These are phyloP conservation scores for Trichoderma harzianum DNA, from an alignment of 2,329 filamentous ascomycete genomes.

Conservation along the genomic window DNA sequence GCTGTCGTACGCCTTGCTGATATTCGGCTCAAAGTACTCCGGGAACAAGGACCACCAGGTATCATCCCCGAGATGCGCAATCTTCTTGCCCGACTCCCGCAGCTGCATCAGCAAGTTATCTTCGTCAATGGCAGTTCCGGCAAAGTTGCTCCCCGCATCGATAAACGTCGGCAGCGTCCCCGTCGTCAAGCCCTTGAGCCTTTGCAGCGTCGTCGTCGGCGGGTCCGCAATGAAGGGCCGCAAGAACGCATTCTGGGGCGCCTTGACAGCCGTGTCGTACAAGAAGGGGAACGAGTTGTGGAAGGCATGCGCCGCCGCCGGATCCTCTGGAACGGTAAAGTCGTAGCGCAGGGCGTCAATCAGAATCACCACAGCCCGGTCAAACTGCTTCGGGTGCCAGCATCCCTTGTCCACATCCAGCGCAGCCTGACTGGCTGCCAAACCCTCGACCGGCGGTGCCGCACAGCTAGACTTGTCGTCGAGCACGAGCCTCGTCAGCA, in stretches of 20 bases:
- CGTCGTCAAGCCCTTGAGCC: slow-evolving; percentile 90
- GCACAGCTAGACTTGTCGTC: slow-evolving; percentile 71
- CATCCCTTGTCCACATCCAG: slow-evolving; percentile 64
- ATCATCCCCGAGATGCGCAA: slow-evolving; percentile 96
- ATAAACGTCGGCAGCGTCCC: slow-evolving; percentile 93
- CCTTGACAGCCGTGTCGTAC: slow-evolving; percentile 72
- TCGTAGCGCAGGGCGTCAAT: slow-evolving; percentile 96
- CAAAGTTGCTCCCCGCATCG: slow-evolving; percentile 92
- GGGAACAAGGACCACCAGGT: slow-evolving; percentile 95
- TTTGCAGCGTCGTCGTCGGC: slow-evolving; percentile 87
- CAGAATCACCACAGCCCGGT: slow-evolving; percentile 84
- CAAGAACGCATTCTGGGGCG: slow-evolving; percentile 80
- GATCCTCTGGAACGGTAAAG: slow-evolving; percentile 75
- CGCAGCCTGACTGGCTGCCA: slow-evolving; percentile 43
- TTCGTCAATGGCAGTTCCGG: slow-evolving; percentile 91
- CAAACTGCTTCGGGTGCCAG: slow-evolving; percentile 93
- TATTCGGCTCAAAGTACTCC: slow-evolving; percentile 81
- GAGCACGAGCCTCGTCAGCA: slow-evolving; percentile 80
- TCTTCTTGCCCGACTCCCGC: slow-evolving; percentile 61
- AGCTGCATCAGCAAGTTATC: slow-evolving; percentile 72
- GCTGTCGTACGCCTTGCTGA: slow-evolving; percentile 88
- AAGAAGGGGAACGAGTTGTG: slow-evolving; percentile 86
- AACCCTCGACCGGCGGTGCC: slow-evolving; percentile 61
- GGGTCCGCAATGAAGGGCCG: slow-evolving; percentile 96
- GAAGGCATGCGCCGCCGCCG: slow-evolving; percentile 50